Conservation (phyloP, 108 stramenopile species). For the Chaetoceros muelleri region DNA sequence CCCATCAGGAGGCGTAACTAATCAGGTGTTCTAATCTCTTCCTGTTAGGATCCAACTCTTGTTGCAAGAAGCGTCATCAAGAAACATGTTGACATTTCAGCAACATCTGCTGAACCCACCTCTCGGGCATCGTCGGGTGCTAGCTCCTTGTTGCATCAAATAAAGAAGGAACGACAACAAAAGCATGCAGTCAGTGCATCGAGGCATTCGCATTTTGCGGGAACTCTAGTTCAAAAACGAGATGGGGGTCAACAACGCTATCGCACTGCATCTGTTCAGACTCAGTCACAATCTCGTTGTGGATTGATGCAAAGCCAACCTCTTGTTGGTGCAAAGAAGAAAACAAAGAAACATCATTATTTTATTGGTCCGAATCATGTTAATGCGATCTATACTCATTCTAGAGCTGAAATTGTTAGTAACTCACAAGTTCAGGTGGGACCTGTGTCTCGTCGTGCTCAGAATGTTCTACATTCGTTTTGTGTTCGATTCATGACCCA, state of each 20-base stretch:
- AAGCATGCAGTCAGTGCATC: conserved; percentile 12
- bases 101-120: conserved; percentile 11
- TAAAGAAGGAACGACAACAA: conserved; percentile 44
- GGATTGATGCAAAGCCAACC: neutral
- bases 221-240: conserved; percentile 45
- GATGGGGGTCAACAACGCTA: conserved; percentile 33
- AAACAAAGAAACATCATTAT: neutral
- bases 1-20: neutral
- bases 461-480: conserved; percentile 49
- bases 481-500: conserved; percentile 51
- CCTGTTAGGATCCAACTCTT: conserved; percentile 19
- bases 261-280: conserved; percentile 28
- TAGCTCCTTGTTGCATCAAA: conserved; percentile 27
- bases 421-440: conserved; percentile 11
- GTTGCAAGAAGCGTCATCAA: conserved; percentile 16
- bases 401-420: neutral
- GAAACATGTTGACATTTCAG: conserved; percentile 5
- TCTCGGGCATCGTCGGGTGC: conserved; percentile 1
- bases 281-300: conserved; percentile 2
- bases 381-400: neutral
- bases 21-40: neutral
- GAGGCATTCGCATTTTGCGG: conserved; percentile 78
- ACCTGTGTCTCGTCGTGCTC: conserved; percentile 38
- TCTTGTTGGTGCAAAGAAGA: neutral
- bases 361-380: neutral